phyloP scores from a whole-genome alignment of 2,329 filamentous ascomycete genomes.

The Penicillium psychrosexuale region DNA sequence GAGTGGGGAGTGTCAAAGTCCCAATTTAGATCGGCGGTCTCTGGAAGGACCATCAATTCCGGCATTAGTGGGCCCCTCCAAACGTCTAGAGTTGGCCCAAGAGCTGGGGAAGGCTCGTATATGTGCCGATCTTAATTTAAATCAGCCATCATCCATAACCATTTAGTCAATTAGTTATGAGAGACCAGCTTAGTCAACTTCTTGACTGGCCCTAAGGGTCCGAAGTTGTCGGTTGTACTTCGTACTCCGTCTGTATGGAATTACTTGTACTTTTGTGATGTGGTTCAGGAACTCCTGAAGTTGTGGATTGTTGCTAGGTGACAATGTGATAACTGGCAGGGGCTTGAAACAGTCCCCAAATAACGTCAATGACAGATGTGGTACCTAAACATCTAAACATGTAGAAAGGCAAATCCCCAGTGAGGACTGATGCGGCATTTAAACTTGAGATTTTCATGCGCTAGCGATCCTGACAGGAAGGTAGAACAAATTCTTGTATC shows the following conservation, averaged over 20 bases:
- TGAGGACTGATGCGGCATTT: not conserved
- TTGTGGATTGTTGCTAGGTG: not conserved
- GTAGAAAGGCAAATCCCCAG: not conserved
- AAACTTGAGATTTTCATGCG: not conserved
- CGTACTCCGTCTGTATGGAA: not conserved
- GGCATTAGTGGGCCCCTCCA: not conserved
- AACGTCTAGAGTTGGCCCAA: not conserved
- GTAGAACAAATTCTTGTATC: not conserved
- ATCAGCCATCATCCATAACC: not conserved
- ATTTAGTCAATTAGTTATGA: no score
- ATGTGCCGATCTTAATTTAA: conserved; percentile 11
- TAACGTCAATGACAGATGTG: not conserved
- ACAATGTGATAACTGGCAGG: not conserved
- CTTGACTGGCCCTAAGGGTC: not conserved
- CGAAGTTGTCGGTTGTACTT: not conserved
- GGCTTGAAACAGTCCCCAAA: not conserved
- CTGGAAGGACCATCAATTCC: not conserved
- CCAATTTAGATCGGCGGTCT: conserved; percentile 10
- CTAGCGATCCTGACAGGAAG: not conserved
- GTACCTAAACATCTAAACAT: not conserved
- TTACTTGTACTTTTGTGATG: not conserved
- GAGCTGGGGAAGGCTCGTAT: conserved; percentile 3
- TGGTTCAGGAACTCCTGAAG: not conserved
- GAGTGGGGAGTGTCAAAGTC: conserved; percentile 7
- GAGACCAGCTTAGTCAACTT: not conserved